Conservation (phyloP, 495 filamentous ascomycete genomes). For the Xanthoparmelia taractica region DNA sequence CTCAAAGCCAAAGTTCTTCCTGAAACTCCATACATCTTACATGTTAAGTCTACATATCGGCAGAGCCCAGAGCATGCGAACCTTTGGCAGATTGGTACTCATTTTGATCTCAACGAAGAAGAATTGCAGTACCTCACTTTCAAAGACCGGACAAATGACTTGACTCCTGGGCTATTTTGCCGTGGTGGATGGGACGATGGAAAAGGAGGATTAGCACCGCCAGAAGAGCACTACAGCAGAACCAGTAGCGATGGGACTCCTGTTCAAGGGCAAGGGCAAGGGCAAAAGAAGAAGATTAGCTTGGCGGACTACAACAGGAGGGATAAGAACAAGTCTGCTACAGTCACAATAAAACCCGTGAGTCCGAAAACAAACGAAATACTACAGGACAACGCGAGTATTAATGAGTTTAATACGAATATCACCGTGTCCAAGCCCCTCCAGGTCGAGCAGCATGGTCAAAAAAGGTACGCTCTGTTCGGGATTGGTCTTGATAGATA, state of each 20-base stretch:
- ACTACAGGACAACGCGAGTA: constrained; percentile 20
- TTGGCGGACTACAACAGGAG: constrained; percentile 45
- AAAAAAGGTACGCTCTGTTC: constrained; percentile 26
- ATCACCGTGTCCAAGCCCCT: constrained; percentile 22
- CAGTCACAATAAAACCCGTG: constrained; percentile 22
- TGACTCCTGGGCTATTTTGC: constrained; percentile 36
- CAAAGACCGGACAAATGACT: constrained; percentile 42
- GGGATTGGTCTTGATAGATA: constrained; percentile 13
- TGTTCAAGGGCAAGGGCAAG: constrained; percentile 23
- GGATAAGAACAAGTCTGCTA: constrained; percentile 14
- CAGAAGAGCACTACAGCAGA: constrained; percentile 32
- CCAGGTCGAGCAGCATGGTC: constrained; percentile 18
- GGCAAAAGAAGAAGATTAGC: constrained; percentile 44
- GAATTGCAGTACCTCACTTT: constrained; percentile 51
- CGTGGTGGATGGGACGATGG: constrained; percentile 49
- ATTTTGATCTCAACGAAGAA: constrained; percentile 42
- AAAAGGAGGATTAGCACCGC: constrained; percentile 38
- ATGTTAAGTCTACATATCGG: constrained; percentile 23
- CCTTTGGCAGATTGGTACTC: constrained; percentile 39
- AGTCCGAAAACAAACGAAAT: constrained; percentile 19
- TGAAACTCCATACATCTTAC: constrained; percentile 43
- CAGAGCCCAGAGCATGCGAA: constrained; percentile 3
- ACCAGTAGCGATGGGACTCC: constrained; percentile 35
- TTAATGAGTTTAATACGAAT: constrained; percentile 24
- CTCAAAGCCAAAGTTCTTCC: constrained; percentile 43